Conservation (phyloP, 306 rosid species). For the Quercus cerris region DNA sequence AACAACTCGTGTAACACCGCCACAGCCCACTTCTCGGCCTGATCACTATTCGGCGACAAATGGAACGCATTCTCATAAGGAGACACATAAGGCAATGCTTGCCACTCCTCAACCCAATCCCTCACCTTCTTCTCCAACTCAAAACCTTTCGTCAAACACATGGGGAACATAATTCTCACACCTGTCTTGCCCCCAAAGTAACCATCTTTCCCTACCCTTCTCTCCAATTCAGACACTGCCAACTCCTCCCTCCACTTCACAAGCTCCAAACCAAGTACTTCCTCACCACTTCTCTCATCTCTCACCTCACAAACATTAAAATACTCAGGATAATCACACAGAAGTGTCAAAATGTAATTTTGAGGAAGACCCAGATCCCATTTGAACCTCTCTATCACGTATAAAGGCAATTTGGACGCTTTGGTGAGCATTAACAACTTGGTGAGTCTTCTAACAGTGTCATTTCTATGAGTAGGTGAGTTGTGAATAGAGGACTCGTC, state of each 20-base stretch:
- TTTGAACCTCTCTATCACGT: conserved; percentile 60
- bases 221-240: conserved; percentile 69
- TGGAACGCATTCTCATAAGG: conserved; percentile 78
- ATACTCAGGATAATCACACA: conserved; percentile 72
- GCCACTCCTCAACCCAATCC: conserved; percentile 79
- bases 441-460: conserved; percentile 52
- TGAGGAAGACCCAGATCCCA: conserved; percentile 92
- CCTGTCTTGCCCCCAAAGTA: conserved; percentile 23
- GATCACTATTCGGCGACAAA: conserved; percentile 54
- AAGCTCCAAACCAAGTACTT: conserved; percentile 70
- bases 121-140: conserved; percentile 66
- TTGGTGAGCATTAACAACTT: conserved; percentile 76
- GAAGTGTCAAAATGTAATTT: conserved; percentile 47
- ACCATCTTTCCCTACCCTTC: conserved; percentile 29
- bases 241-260: conserved; percentile 66
- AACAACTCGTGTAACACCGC: conserved; percentile 79
- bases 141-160: conserved; percentile 69
- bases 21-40: conserved; percentile 85
- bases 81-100: conserved; percentile 77
- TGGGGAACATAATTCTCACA: conserved; percentile 50
- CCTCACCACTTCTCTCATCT: conserved; percentile 47
- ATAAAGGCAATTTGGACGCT: conserved; percentile 54
- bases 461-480: conserved; percentile 37
- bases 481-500: conserved; percentile 55
- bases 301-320: conserved; percentile 57